Evolutionary conservation across 2,329 filamentous ascomycete species (phyloP).

Genomic region (Chaetomiaceae sp.): DNA sequence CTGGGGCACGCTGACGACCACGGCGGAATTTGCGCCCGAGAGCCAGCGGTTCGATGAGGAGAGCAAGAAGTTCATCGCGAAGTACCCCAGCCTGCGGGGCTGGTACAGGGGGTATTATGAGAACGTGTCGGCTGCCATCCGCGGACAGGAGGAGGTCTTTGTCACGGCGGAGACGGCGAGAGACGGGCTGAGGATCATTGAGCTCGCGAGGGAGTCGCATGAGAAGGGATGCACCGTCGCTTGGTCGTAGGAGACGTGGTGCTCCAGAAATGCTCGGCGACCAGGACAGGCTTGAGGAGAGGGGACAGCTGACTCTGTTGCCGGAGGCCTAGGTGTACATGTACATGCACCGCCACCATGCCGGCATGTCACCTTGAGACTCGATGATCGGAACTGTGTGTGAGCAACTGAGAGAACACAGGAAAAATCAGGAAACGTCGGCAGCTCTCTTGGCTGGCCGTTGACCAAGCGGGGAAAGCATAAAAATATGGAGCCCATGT

Average conservation of each 20-base stretch:
- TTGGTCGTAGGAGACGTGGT: slow-evolving; percentile 15
- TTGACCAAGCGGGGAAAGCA: too few species aligned
- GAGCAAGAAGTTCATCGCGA: slow-evolving; percentile 33
- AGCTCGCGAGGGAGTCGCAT: slow-evolving; percentile 37
- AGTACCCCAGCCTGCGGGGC: slow-evolving; percentile 36
- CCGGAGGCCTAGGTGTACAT: too few species aligned
- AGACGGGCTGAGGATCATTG: slow-evolving; percentile 37
- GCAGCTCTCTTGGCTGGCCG: too few species aligned
- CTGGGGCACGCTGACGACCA: slow-evolving; percentile 37
- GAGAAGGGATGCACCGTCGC: slow-evolving; percentile 19
- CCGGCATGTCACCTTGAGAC: too few species aligned
- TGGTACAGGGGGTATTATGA: slow-evolving; percentile 38
- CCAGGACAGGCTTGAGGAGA: too few species aligned
- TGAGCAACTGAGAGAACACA: too few species aligned
- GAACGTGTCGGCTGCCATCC: slow-evolving; percentile 37
- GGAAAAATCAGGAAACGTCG: too few species aligned
- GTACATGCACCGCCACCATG: too few species aligned
- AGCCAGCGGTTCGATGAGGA: slow-evolving; percentile 30
- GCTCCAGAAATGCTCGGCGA: too few species aligned
- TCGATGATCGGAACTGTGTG: too few species aligned
- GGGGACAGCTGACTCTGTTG: too few species aligned
- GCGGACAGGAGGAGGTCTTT: slow-evolving; percentile 34
- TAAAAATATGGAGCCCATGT: too few species aligned
- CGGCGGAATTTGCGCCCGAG: slow-evolving; percentile 31
- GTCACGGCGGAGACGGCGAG: slow-evolving; percentile 37